These are phyloP conservation scores for Trametes coccinea DNA, from an alignment of 768 basidiomycete species.

Conservation along the genomic window DNA sequence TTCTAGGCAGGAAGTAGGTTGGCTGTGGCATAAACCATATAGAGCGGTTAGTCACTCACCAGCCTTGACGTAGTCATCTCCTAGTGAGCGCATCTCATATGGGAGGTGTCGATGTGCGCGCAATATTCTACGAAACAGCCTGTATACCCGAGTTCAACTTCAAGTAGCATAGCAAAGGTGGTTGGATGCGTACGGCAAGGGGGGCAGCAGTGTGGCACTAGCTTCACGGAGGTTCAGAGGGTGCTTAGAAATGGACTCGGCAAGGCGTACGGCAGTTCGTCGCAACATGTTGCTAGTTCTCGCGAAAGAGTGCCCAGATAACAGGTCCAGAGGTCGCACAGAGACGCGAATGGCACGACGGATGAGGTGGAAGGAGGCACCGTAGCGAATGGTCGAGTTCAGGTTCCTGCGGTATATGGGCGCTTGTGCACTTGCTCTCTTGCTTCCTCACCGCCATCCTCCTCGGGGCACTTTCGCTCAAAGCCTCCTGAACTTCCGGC, in stretches of 20 bases:
- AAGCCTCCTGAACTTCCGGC: too few relatives aligned
- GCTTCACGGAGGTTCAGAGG: conserved; percentile 63
- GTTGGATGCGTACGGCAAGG: conserved; percentile 64
- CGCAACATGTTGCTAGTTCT: conserved; percentile 33
- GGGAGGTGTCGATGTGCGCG: conserved; percentile 78
- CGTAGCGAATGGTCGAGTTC: too few relatives aligned
- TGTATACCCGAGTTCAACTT: conserved; percentile 29
- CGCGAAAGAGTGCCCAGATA: neutral
- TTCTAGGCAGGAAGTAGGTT: conserved; percentile 49
- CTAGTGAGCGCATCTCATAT: conserved; percentile 77
- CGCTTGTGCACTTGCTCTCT: too few relatives aligned
- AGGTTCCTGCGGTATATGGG: too few relatives aligned
- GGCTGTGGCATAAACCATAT: neutral
- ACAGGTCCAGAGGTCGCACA: too few relatives aligned
- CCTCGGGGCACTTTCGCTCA: too few relatives aligned
- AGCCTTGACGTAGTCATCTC: conserved; percentile 83
- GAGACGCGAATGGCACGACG: too few relatives aligned
- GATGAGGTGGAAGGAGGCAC: too few relatives aligned
- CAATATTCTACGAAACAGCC: conserved; percentile 79
- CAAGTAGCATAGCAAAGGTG: neutral
- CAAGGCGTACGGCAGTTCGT: conserved; percentile 45
- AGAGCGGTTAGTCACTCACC: conserved; percentile 42
- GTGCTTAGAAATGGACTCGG: conserved; percentile 56
- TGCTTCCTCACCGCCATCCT: too few relatives aligned
- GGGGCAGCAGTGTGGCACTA: conserved; percentile 74